Percentiles rank a stretch among this genome's conserved stretches.
Evolutionary conservation across 345 rosid genomes (phyloP).

Genomic region (Garcia nutans): DNA sequence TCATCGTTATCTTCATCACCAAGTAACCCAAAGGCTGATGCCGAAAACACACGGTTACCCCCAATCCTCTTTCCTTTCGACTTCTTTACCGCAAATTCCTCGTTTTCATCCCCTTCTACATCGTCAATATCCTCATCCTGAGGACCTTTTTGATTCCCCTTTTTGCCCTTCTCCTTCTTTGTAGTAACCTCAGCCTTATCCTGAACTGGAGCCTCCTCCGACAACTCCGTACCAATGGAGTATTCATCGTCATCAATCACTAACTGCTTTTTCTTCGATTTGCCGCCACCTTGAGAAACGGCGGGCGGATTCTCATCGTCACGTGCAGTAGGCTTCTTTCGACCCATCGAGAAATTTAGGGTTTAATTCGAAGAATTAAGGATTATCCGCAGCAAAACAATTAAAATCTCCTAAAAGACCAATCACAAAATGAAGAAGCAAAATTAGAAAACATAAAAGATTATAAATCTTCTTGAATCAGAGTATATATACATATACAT

Average conservation of each 20-base stretch:
- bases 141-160: conserved; percentile 44
- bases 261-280: conserved; percentile 68
- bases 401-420: background rate
- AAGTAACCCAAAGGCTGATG: conserved; percentile 49
- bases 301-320: conserved; percentile 49
- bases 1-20: conserved; percentile 37
- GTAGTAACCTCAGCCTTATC: conserved; percentile 41
- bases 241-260: conserved; percentile 86
- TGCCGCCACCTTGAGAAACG: conserved; percentile 42
- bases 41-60: conserved; percentile 21
- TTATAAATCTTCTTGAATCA: background rate
- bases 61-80: conserved; percentile 47
- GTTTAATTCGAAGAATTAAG: conserved; percentile 13
- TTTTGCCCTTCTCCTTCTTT: conserved; percentile 69
- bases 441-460: background rate
- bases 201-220: conserved; percentile 49
- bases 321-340: conserved; percentile 59
- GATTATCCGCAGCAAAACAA: background rate
- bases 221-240: conserved; percentile 52
- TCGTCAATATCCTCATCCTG: conserved; percentile 30
- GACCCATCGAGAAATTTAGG: conserved; percentile 45
- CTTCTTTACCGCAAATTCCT: conserved; percentile 50
- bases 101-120: conserved; percentile 38
- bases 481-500: background rate
- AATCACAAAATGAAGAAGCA: background rate